Evolutionary conservation across 192 early-diverging fungal genomes (phyloP), one percentile per base, ranked within the genome.

Genomic region (Spinellus fusiger): DNA sequence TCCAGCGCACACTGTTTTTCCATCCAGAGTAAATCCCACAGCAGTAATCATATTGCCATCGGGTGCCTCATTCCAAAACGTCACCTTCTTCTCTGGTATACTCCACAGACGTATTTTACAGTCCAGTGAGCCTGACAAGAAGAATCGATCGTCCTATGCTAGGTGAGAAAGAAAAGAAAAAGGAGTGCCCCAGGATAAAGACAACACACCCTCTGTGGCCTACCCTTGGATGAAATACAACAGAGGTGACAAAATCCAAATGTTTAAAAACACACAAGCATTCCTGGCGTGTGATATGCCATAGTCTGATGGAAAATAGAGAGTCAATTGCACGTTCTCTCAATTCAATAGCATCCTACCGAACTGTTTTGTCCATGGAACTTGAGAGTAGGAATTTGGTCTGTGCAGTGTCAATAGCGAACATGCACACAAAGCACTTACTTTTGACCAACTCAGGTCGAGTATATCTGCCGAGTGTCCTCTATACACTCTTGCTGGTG

Each of bases 201-300:
- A 12, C 3, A 44, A 44, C 40, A 12, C 2, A 34, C 27, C 4
- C 29, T 6, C 27, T 61, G 9, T 47, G 32, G 8, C 23, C 34
- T 67, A 69, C 75, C 58, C 67, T 74, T 38, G 92, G 92, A 65
- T 88, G 89, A 70, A 95, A 95, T 0, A 78, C 77, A 4, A 93
- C 84, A 4, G 82, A 79, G 1, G 89, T 85, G 4, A 94, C 91
- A 29, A 85, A 85, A 64, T 89, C 87, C 49, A 75, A 74, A 64
- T 94, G 92, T 47, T 76, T 73, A 65, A 95, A 92, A 8, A 83
- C 78, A 70, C 89, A 89, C 49, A 95, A 73, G 51, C 90, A 92
- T 48, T 83, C 83, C 32, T 77, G 75, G 12, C 83, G 73, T 40
- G 77, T 76, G 18, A 87, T 71, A 66, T 95, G 92, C 89, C 89